Evolutionary conservation across 2,329 filamentous ascomycete genomes (phyloP), one percentile per base, ranked within the genome.

Genomic region (Penicillium palitans): DNA sequence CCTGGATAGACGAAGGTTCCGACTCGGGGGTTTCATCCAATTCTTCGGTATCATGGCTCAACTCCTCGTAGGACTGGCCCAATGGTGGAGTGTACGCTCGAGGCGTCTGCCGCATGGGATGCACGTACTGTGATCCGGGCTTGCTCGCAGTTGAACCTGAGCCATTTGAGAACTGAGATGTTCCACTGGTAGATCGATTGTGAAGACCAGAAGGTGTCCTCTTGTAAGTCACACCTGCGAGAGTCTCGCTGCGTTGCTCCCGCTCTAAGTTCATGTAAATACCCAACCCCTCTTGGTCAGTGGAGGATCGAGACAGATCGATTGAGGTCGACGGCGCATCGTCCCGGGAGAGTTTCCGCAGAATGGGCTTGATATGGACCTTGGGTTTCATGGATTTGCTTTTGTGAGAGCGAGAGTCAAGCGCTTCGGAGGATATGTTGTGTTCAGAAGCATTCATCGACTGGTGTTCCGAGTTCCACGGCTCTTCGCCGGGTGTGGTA

Each of bases 261-360:
- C 65, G 66, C 31, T 74, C 70, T 24, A 70, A 59, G 41, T 66
- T 73, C 33, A 73, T 69, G 62, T 79, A 78, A 46, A 86, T 85
- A 19, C 83, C 83, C 52, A 86, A 70, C 10, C 83, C 83, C 57
- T 84, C 82, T 60, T 84, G 82, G 62, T 86, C 83, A 15, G 79
- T 77, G 6, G 79, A 79, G 4, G 83, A 80, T 33, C 82, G 80
- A 33, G 82, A 83, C 25, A 85, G 73, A 66, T 86, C 83, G 54
- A 85, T 78, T 21, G 79, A 78, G 46, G 75, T 74, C 53, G 77
- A 74, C 33, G 75, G 72, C 58, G 77, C 74, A 63, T 81, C 81
- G 59, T 80, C 77, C 46, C 76, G 74, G 21, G 81, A 80, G 61
- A 81, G 74, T 68, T 83, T 84, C 52, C 81, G 79, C 52, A 84